A percentile compares a stretch with the other conserved stretches of the same genome.
Conservation (phyloP, 1,284 basidiomycete genomes). For the Leccinum pseudoinsigne region DNA sequence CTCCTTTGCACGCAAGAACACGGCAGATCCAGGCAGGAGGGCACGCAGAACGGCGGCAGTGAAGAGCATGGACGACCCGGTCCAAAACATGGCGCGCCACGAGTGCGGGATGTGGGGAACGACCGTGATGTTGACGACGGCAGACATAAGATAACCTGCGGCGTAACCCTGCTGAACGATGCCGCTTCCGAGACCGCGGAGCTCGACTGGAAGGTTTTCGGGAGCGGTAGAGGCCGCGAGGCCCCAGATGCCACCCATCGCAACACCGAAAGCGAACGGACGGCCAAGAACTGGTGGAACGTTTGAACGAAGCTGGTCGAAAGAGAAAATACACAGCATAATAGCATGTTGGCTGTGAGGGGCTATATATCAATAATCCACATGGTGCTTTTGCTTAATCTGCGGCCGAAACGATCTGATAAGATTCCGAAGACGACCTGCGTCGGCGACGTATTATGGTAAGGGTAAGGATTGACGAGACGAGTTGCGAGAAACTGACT, state of each 20-base stretch:
- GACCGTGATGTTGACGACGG: constrained; percentile 74
- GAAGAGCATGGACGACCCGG: constrained; percentile 71
- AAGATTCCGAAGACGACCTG: constrained; percentile 76
- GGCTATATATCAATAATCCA: constrained; percentile 56
- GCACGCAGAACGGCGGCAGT: constrained; percentile 72
- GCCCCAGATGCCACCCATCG: constrained; percentile 89
- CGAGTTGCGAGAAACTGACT: constrained; percentile 37
- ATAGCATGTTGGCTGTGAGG: constrained; percentile 72
- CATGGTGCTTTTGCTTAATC: constrained; percentile 32
- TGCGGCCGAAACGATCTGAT: constrained; percentile 89
- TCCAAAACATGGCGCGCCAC: constrained; percentile 74
- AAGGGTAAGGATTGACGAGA: neutral
- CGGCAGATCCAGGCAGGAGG: constrained; percentile 77
- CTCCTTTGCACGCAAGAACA: constrained; percentile 68
- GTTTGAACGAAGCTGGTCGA: constrained; percentile 73
- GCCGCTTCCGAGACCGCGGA: constrained; percentile 88
- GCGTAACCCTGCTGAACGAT: constrained; percentile 87
- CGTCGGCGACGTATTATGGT: neutral
- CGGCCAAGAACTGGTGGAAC: constrained; percentile 65
- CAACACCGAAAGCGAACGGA: constrained; percentile 83
- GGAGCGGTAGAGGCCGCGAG: constrained; percentile 76
- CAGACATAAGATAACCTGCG: constrained; percentile 59
- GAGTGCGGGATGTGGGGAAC: constrained; percentile 52
- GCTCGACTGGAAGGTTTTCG: constrained; percentile 88
- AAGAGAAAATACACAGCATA: constrained; percentile 77